Conservation (phyloP, 1,139 yeast genomes). For the Kurtzmaniella natalensis region DNA sequence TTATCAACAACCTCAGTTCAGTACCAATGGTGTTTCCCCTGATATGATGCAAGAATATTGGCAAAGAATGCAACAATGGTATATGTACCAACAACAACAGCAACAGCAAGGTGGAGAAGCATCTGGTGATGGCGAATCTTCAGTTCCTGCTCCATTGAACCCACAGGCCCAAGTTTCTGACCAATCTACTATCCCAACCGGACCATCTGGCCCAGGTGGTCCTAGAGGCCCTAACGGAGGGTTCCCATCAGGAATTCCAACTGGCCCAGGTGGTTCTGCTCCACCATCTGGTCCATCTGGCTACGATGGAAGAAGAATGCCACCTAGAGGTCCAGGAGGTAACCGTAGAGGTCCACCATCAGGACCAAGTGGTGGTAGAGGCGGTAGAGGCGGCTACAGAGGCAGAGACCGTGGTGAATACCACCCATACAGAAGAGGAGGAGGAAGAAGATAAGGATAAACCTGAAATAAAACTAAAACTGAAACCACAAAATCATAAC, state of each 20-base stretch:
- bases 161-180: constrained; percentile 46
- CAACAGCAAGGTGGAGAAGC: constrained; percentile 18
- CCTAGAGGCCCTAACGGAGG: too few relatives aligned
- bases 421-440: constrained; percentile 32
- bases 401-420: constrained; percentile 22
- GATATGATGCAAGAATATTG: constrained; percentile 87
- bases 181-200: constrained; percentile 4
- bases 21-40: constrained; percentile 60
- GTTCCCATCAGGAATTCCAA: too few relatives aligned
- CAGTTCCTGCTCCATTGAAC: constrained; percentile 44
- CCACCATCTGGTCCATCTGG: constrained; percentile 5
- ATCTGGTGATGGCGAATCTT: constrained; percentile 15
- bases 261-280: constrained; percentile 9
- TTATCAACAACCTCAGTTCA: constrained; percentile 27
- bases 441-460: constrained; percentile 19
- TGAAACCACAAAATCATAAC: not conserved
- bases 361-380: constrained; percentile 28
- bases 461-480: too few relatives aligned
- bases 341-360: constrained; percentile 32
- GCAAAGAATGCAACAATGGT: constrained; percentile 78
- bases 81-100: constrained; percentile 60
- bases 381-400: constrained; percentile 23
- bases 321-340: constrained; percentile 36
- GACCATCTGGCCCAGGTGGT: constrained; percentile 18
- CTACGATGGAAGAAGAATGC: constrained; percentile 18